Percentiles rank a stretch among this genome's conserved stretches.
phyloP scores from a whole-genome alignment of 2,329 filamentous ascomycete species.

The Ophiocordyceps unilateralis region DNA sequence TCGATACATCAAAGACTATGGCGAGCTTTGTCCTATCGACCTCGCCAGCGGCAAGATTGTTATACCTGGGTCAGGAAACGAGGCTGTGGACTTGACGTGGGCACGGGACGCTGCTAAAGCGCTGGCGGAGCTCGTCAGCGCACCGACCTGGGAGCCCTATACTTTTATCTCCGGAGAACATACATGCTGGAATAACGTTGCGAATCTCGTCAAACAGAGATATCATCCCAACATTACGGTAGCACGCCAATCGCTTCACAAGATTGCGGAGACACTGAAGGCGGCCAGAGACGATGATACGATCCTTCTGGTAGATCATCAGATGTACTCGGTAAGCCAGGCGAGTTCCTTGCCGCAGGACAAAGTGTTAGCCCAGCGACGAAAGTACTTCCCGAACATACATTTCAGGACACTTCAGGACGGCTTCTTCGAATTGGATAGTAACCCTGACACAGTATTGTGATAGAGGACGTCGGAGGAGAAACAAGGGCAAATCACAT shows the following conservation, averaged over 20 bases:
- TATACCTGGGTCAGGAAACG: background rate
- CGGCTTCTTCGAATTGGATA: too few species aligned
- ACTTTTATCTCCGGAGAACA: conserved; percentile 4
- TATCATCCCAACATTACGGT: background rate
- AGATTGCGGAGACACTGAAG: conserved; percentile 1
- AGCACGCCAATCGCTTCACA: conserved; percentile 1
- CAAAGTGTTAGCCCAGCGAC: conserved; percentile 3
- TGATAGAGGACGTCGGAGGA: too few species aligned
- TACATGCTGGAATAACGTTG: conserved; percentile 1
- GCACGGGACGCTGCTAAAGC: conserved; percentile 3
- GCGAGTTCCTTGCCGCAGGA: conserved; percentile 2
- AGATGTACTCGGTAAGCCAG: conserved; percentile 2
- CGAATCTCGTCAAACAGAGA: background rate
- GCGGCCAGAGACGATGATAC: background rate
- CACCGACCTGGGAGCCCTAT: conserved; percentile 2
- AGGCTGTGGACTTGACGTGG: background rate
- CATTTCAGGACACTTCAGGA: too few species aligned
- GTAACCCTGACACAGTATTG: background rate
- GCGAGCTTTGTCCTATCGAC: conserved; percentile 3
- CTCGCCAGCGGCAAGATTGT: background rate
- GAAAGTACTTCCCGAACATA: background rate
- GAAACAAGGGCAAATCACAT: too few species aligned
- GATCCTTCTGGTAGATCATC: conserved; percentile 2
- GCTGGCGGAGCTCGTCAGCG: conserved; percentile 2
- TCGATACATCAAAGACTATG: conserved; percentile 3